Conservation (phyloP, 164 flowering plant genomes). For the Vitis cinerea region DNA sequence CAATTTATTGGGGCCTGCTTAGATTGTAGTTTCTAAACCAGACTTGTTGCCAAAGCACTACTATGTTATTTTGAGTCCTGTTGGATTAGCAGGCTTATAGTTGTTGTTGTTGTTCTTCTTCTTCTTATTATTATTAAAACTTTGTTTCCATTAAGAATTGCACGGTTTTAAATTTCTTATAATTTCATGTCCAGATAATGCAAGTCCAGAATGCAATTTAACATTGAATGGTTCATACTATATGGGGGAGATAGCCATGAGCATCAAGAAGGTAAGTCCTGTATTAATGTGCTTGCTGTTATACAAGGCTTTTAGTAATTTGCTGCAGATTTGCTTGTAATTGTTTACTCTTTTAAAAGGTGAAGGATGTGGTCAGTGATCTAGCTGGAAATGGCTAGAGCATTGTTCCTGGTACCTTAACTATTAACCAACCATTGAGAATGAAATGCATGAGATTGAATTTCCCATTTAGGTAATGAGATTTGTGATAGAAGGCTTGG, state of each 20-base stretch:
- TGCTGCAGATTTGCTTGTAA: too few species aligned
- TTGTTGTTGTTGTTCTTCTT: too few species aligned
- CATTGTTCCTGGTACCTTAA: not conserved
- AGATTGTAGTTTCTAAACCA: too few species aligned
- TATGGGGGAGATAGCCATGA: constrained; percentile 86
- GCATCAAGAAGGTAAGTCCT: constrained; percentile 68
- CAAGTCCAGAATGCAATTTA: constrained; percentile 87
- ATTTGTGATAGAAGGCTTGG: not conserved
- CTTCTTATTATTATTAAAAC: too few species aligned
- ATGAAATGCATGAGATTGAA: not conserved
- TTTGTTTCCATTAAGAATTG: too few species aligned
- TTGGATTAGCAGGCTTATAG: too few species aligned
- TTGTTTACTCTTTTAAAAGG: not conserved
- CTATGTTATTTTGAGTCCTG: too few species aligned
- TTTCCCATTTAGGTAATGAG: not conserved
- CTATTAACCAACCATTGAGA: not conserved
- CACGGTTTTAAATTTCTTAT: constrained; percentile 1
- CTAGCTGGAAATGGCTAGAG: not conserved
- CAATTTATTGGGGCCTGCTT: too few species aligned
- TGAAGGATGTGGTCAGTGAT: not conserved
- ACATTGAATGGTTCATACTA: constrained; percentile 69
- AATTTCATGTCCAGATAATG: constrained; percentile 52
- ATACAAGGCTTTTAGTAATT: not conserved
- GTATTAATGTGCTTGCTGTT: not conserved
- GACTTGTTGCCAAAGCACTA: too few species aligned